Percentiles rank a stretch among this genome's conserved stretches.
phyloP scores from a whole-genome alignment of 2,329 filamentous ascomycete species.

The Xylariaceae sp. region DNA sequence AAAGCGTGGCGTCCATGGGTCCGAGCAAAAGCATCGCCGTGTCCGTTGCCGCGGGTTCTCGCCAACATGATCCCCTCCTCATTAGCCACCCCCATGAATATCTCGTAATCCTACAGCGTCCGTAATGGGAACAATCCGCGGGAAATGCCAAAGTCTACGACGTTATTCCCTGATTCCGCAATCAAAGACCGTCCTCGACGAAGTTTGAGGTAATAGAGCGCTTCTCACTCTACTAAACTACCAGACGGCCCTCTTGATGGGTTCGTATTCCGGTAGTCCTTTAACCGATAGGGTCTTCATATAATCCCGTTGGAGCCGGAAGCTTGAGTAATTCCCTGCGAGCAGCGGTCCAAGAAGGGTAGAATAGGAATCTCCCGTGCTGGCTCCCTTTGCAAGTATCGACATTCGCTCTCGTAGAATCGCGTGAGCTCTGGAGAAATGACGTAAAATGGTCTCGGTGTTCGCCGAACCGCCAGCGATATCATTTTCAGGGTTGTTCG shows the following conservation, averaged over 20 bases:
- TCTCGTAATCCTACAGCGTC: constrained; percentile 1
- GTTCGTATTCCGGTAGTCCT: constrained; percentile 22
- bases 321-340: constrained; percentile 77
- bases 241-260: constrained; percentile 1
- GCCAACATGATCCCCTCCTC: constrained; percentile 1
- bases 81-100: constrained; percentile 9
- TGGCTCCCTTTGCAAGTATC: constrained; percentile 44
- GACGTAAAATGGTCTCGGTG: constrained; percentile 65
- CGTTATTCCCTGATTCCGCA: background rate
- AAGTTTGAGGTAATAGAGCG: background rate
- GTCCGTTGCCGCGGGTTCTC: constrained; percentile 6
- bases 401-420: constrained; percentile 61
- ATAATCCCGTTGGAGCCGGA: constrained; percentile 68
- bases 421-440: constrained; percentile 68
- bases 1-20: constrained; percentile 14
- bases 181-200: background rate
- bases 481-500: constrained; percentile 83
- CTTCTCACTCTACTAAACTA: background rate
- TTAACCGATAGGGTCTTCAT: constrained; percentile 56
- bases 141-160: background rate
- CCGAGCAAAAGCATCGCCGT: constrained; percentile 12
- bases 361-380: constrained; percentile 30
- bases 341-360: constrained; percentile 75
- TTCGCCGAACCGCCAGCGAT: constrained; percentile 84
- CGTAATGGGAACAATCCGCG: background rate